Conservation (phyloP, 306 rosid genomes). For the Potentilla sterilis region DNA sequence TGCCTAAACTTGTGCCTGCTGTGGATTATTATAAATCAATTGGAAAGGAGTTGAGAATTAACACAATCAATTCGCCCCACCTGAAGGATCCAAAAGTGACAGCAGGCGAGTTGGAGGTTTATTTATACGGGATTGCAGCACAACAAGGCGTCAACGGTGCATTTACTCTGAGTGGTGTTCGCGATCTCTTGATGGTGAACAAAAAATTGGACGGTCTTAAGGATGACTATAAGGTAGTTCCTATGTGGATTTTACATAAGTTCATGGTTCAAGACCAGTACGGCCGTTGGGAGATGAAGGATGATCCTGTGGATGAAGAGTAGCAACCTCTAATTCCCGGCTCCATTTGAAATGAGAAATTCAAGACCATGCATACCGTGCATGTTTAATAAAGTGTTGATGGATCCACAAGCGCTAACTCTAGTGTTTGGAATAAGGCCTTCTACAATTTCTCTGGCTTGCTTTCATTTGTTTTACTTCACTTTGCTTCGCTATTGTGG, state of each 20-base stretch:
- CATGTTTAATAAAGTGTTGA: not conserved
- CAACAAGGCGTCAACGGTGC: not conserved
- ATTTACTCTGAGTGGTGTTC: not conserved
- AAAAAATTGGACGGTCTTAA: too few species aligned
- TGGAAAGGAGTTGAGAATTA: not conserved
- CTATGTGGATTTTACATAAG: too few species aligned
- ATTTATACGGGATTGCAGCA: not conserved
- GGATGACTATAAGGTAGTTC: too few species aligned
- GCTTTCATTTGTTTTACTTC: too few species aligned
- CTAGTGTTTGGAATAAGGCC: not conserved
- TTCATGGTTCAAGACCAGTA: too few species aligned
- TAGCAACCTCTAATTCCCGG: too few species aligned
- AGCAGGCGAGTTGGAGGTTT: not conserved
- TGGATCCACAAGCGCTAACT: not conserved
- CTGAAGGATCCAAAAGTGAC: not conserved
- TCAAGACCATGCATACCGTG: not conserved
- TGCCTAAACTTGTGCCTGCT: not conserved
- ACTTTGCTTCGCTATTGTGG: too few species aligned
- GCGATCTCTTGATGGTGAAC: too few species aligned
- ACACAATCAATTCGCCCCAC: not conserved
- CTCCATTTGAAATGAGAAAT: too few species aligned
- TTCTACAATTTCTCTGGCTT: not conserved
- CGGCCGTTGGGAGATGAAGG: not conserved
- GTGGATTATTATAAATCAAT: not conserved
- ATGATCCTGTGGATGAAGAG: not conserved